Conservation (phyloP, 345 rosid species). For the Populus davidiana region DNA sequence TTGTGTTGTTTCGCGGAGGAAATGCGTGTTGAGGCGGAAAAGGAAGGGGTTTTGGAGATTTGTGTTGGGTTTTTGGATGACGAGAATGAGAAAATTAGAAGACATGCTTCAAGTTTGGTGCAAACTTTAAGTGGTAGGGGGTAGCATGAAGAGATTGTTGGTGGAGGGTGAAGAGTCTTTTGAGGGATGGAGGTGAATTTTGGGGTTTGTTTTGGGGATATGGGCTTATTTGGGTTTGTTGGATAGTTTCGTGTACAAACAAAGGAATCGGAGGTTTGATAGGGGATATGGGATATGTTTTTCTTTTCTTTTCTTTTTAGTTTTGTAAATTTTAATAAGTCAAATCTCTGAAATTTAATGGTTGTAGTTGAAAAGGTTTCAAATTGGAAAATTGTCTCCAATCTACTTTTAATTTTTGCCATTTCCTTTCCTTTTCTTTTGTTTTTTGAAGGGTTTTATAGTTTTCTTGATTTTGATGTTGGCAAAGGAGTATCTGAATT, state of each 20-base stretch:
- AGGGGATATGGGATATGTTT: slow-evolving; percentile 17
- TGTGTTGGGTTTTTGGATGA: slow-evolving; percentile 62
- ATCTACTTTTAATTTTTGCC: not conserved
- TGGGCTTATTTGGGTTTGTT: slow-evolving; percentile 26
- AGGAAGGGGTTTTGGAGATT: slow-evolving; percentile 58
- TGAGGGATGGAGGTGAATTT: slow-evolving; percentile 40
- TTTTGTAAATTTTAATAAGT: slow-evolving; percentile 55
- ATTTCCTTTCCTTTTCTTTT: not conserved
- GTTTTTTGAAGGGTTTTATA: not conserved
- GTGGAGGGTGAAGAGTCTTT: not conserved
- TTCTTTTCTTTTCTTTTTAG: slow-evolving; percentile 13
- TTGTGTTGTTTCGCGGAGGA: slow-evolving; percentile 56
- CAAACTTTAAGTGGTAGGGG: slow-evolving; percentile 50
- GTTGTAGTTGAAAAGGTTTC: slow-evolving; percentile 24
- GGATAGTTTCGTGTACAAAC: slow-evolving; percentile 51
- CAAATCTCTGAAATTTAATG: slow-evolving; percentile 18
- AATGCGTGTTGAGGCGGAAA: slow-evolving; percentile 42
- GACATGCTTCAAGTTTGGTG: slow-evolving; percentile 62
- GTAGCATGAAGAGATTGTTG: slow-evolving; percentile 14
- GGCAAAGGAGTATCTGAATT: not conserved
- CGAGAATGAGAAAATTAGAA: slow-evolving; percentile 80
- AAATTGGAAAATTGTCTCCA: slow-evolving; percentile 17
- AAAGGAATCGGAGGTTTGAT: slow-evolving; percentile 38
- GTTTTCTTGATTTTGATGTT: not conserved
- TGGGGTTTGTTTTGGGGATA: slow-evolving; percentile 24